phyloP scores from a whole-genome alignment of 345 rosid species.

The Draba incana region DNA sequence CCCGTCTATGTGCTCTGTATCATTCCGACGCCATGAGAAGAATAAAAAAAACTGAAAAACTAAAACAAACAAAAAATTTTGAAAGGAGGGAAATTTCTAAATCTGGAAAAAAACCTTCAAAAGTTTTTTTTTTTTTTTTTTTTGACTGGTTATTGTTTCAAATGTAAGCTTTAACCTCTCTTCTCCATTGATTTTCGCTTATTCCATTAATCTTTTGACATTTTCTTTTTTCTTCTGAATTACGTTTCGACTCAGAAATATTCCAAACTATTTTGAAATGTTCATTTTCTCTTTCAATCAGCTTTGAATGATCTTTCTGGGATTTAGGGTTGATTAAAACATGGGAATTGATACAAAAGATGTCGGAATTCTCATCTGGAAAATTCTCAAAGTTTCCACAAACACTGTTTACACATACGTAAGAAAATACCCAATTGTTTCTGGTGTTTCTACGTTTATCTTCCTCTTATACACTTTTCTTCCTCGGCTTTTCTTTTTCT shows the following conservation, averaged over 20 bases:
- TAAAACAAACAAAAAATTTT: background rate
- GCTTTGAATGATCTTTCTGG: conserved; percentile 4
- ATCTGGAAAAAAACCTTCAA: background rate
- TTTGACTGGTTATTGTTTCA: conserved; percentile 18
- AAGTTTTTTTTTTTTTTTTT: background rate
- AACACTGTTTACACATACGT: conserved; percentile 34
- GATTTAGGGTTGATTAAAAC: background rate
- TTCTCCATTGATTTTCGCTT: conserved; percentile 3
- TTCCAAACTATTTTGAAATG: conserved; percentile 45
- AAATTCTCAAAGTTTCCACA: conserved; percentile 46
- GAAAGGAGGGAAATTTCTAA: background rate
- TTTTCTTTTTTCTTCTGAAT: too few species aligned
- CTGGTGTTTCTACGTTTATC: conserved; percentile 36
- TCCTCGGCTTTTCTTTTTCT: conserved; percentile 55
- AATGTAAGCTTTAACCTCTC: conserved; percentile 23
- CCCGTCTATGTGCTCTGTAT: background rate
- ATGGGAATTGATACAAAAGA: conserved; percentile 55
- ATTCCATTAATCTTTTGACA: background rate
- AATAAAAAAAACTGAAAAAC: background rate
- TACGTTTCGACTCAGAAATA: background rate
- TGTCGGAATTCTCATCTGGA: conserved; percentile 46
- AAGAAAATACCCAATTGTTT: conserved; percentile 51
- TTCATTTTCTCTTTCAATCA: conserved; percentile 16
- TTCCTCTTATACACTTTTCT: conserved; percentile 52
- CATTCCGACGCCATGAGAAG: too few species aligned